Evolutionary conservation across 495 filamentous ascomycete genomes (phyloP).

Genomic region (Talaromyces nanjingensis): DNA sequence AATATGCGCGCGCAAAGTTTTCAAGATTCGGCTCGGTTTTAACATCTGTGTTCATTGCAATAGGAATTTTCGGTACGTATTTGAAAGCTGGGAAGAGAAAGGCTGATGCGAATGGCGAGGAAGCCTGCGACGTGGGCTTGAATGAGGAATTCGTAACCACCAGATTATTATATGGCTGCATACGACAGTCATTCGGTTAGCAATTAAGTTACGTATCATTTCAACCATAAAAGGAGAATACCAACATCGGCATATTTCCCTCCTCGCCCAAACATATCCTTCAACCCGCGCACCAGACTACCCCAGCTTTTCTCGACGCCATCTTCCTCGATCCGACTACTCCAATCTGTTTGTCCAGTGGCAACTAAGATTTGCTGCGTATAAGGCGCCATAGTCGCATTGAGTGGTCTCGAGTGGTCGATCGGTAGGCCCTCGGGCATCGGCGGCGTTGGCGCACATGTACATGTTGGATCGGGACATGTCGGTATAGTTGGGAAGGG

Average conservation of each 20-base stretch:
- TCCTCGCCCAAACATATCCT: conserved; percentile 55
- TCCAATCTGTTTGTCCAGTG: conserved; percentile 78
- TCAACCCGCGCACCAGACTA: conserved; percentile 67
- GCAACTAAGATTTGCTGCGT: conserved; percentile 75
- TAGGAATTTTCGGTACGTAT: conserved; percentile 64
- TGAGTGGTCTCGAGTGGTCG: conserved; percentile 60
- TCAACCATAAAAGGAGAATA: conserved; percentile 5
- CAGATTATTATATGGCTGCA: conserved; percentile 73
- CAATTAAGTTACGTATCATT: too few relatives aligned
- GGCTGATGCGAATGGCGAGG: conserved; percentile 47
- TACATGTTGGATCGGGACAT: conserved; percentile 67
- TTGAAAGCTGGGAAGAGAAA: conserved; percentile 74
- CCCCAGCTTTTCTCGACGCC: conserved; percentile 30
- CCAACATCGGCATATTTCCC: conserved; percentile 64
- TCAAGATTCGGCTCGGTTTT: conserved; percentile 17
- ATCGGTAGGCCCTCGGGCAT: conserved; percentile 68
- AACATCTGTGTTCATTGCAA: conserved; percentile 8
- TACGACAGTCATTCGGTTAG: conserved; percentile 9
- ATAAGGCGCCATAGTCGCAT: conserved; percentile 72
- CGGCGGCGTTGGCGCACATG: conserved; percentile 54
- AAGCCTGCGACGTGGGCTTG: conserved; percentile 33
- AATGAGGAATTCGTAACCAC: conserved; percentile 68
- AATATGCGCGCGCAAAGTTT: conserved; percentile 32
- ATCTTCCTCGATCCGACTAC: conserved; percentile 61
- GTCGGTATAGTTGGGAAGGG: conserved; percentile 44